A percentile compares a stretch with the other conserved stretches of the same genome.
These are phyloP conservation scores for Elsinoe fawcettii DNA, from an alignment of 2,329 filamentous ascomycete species.

Conservation along the genomic window DNA sequence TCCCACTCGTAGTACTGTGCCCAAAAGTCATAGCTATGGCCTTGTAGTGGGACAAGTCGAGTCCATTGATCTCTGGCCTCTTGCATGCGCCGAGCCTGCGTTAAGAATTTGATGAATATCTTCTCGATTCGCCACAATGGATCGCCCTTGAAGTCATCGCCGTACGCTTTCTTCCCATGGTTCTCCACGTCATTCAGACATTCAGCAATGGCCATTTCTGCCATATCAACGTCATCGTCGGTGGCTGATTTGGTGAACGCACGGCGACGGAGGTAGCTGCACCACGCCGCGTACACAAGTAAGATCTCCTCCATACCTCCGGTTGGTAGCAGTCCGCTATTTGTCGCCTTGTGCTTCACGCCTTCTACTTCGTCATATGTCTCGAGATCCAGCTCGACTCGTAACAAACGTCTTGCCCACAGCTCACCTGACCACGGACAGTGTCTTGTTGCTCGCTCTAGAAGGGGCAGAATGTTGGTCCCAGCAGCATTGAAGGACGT, in stretches of 20 bases:
- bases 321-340: constrained; percentile 73
- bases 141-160: constrained; percentile 72
- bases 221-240: constrained; percentile 74
- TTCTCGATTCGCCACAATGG: constrained; percentile 81
- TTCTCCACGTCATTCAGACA: constrained; percentile 78
- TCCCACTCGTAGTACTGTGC: constrained; percentile 88
- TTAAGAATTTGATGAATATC: constrained; percentile 85
- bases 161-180: constrained; percentile 70
- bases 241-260: constrained; percentile 69
- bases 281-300: constrained; percentile 91
- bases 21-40: constrained; percentile 88
- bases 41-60: constrained; percentile 55
- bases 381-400: constrained; percentile 68
- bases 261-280: constrained; percentile 79
- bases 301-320: constrained; percentile 81
- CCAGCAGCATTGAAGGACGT: constrained; percentile 37
- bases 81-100: constrained; percentile 69
- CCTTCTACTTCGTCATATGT: constrained; percentile 74
- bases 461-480: constrained; percentile 54
- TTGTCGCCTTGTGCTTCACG: constrained; percentile 88
- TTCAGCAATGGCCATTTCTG: constrained; percentile 78
- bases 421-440: constrained; percentile 88
- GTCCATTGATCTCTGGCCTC: constrained; percentile 73
- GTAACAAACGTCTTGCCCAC: constrained; percentile 84
- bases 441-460: constrained; percentile 77